Base-by-base conservation (phyloP, 164 flowering plant species). In the Nelumbo lutea region DNA sequence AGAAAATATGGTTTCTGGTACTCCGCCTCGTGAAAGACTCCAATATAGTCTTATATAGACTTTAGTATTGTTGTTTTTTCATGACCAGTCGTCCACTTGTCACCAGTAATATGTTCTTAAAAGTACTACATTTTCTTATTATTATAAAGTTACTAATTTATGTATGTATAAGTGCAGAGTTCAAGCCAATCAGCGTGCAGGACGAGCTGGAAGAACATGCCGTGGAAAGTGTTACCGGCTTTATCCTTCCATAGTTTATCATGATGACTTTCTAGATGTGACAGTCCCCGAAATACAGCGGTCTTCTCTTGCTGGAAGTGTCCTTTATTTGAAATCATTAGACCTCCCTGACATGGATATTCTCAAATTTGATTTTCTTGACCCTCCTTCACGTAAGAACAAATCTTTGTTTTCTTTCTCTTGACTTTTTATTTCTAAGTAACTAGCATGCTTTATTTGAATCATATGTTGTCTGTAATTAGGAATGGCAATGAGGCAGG, bases 121-220 rank as follows among this genome's bases (percentile, higher is more conserved):
- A 27, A 27, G 27, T 27, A 27, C 27, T 27, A 27, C 27, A 27
- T 27, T 27, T 27, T 27, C 27, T 27, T 27, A 27, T 27, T 27
- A 27, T 27, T 27, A 27, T 27, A 27, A 27, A 27, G 27, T 56
- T 52, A 42, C 42, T 55, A 41, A 38, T 53, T 57, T 42, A 4
- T 63, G 46, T 38, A 70, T 66, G 53, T 62, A 14, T 62, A 47
- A 55, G 57, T 79, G 70, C 75, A 93, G 98, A 78, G 99, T 96
- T 68, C 99, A 96, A 79, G 98, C 99, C 63, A 83, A 86, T 81
- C 99, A 96, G 73, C 96, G 98, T 68, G 95, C 95, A 4, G 99
- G 99, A 62, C 80, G 98, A 79, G 99, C 97, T 75, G 99, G 98
- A 79, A 84, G 99, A 81, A 93, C 99, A 50, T 80, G 96, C 64